Percentiles rank a stretch among this genome's conserved stretches.
These are phyloP conservation scores for Trichoderma erinaceum DNA, from an alignment of 495 filamentous ascomycete species.

Conservation along the genomic window DNA sequence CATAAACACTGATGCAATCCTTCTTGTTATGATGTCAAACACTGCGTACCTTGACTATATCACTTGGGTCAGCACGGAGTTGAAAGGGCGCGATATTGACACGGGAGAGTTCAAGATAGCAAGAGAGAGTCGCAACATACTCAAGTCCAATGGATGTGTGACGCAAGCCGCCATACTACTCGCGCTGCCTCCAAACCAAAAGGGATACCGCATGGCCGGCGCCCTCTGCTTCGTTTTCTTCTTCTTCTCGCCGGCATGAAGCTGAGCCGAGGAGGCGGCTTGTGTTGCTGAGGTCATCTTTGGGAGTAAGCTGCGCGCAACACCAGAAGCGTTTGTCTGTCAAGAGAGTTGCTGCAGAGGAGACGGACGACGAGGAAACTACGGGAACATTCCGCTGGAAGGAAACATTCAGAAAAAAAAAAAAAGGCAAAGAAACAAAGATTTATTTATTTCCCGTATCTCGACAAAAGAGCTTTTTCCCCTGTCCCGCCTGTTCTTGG, in stretches of 20 bases:
- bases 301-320: not conserved
- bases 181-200: slow-evolving; percentile 93
- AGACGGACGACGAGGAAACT: not conserved
- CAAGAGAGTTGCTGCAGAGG: not conserved
- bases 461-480: not conserved
- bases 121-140: slow-evolving; percentile 39
- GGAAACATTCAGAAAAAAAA: not conserved
- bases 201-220: slow-evolving; percentile 58
- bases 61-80: slow-evolving; percentile 20
- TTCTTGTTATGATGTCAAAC: not conserved
- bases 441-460: slow-evolving; percentile 7
- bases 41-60: slow-evolving; percentile 47
- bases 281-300: slow-evolving; percentile 14
- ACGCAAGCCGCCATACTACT: slow-evolving; percentile 84
- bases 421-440: not conserved
- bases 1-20: not conserved
- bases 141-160: slow-evolving; percentile 83
- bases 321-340: not conserved
- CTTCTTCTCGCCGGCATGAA: slow-evolving; percentile 20
- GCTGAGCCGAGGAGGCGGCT: slow-evolving; percentile 9
- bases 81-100: not conserved
- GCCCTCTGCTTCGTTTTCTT: slow-evolving; percentile 27
- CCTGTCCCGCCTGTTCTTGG: not conserved
- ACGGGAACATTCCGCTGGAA: slow-evolving; percentile 5
- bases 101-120: not conserved